Evolutionary conservation across 108 stramenopile species (phyloP).

Genomic region (Heterococcus sp.): DNA sequence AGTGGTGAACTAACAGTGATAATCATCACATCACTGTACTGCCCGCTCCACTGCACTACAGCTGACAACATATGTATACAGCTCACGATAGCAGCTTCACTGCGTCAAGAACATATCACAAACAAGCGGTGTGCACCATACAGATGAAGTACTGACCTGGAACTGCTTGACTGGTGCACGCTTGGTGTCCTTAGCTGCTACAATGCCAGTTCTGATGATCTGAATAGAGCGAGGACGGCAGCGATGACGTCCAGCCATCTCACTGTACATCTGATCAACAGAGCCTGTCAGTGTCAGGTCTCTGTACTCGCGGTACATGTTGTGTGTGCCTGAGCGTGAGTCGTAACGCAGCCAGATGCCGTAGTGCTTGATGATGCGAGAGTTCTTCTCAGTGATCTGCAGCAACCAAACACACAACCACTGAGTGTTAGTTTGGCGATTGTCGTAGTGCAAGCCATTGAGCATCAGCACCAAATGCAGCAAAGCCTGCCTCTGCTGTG

Average conservation of each 20-base stretch:
- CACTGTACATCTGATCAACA: conserved; percentile 94
- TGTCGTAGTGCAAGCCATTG: too few species aligned
- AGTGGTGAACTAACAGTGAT: too few species aligned
- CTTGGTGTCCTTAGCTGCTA: conserved; percentile 82
- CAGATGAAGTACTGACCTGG: conserved; percentile 37
- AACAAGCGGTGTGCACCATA: too few species aligned
- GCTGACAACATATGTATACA: too few species aligned
- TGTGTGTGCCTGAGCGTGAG: conserved; percentile 98
- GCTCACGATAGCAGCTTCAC: too few species aligned
- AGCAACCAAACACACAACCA: too few species aligned
- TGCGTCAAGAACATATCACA: too few species aligned
- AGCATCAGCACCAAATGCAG: too few species aligned
- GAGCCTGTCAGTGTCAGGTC: conserved; percentile 91
- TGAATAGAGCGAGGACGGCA: conserved; percentile 95
- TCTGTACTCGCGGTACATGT: conserved; percentile 99
- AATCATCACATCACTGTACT: too few species aligned
- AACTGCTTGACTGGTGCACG: conserved; percentile 66
- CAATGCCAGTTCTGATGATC: conserved; percentile 91
- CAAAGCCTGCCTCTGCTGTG: too few species aligned
- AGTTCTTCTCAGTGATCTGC: conserved; percentile 89
- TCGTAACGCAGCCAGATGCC: conserved; percentile 99
- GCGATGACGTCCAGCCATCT: conserved; percentile 99
- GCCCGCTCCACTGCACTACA: too few species aligned
- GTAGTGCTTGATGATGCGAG: conserved; percentile 95
- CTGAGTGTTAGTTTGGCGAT: too few species aligned